Base-by-base conservation (phyloP, 2,329 filamentous ascomycete genomes). In the Verticillium zaregamsianum region DNA sequence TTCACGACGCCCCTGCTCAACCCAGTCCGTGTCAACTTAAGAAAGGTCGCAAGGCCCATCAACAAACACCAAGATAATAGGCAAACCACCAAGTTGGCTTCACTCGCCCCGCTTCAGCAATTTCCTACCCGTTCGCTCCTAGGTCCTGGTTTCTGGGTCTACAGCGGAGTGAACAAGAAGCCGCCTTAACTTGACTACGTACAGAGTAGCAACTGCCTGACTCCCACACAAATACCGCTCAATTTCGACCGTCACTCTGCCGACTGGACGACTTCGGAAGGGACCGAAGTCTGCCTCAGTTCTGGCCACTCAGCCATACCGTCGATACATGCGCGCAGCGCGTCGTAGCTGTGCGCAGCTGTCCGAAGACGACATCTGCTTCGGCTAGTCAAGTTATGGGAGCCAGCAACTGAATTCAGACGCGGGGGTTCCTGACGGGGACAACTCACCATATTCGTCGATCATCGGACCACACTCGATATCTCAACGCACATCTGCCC, bases 121-220 rank as follows among this genome's bases (percentile, higher is more conserved):
- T 89, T 88, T 78, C 89, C 90, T 81, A 83, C 90, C 76, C 90
- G 90, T 84, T 93, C 92, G 86, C 91, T 96, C 82, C 89, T 94
- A 78, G 92, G 92, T 84, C 94, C 93, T 80, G 88, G 89, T 77
- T 88, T 89, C 84, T 92, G 93, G 93, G 93, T 96, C 88, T 94
- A 94, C 79, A 89, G 89, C 84, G 93, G 94, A 90, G 91, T 93
- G 83, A 92, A 95, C 84, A 95, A 93, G 84, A 94, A 96, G 82
- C 94, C 95, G 77, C 94, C 94, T 85, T 98, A 98, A 97, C 81
- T 94, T 8, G 9, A 52, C 20, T 14, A 23, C 20, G 45, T 9
- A 12, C 20, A 4, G 7, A 35, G 20, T 20, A 52, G 6, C 23
- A 23, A 23, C 11, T 20, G 78, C 83, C 70, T 77, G 11, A 35